Base-by-base conservation (phyloP, 306 rosid species). In the Castanea crenata region DNA sequence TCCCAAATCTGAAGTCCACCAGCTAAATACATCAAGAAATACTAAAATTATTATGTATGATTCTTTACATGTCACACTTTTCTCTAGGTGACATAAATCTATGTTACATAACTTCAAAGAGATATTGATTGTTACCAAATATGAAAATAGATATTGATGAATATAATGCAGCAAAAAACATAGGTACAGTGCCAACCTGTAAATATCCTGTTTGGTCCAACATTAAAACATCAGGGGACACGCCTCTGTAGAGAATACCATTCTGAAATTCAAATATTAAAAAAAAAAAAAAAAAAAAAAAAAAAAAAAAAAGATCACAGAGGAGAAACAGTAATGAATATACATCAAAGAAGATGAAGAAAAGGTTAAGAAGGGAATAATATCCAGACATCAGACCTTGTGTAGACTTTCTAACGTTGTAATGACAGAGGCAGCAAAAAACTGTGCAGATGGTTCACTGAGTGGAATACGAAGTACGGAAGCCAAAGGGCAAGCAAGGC, bases 161-260 rank as follows among this genome's bases (percentile, higher is more conserved):
- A 83, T 29, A 35, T 6, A 52, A 32, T 55, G 76, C 61, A 76
- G 74, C 27, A 46, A 34, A 74, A 71, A 35, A 55, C 8, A 69
- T 34, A 27, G 16, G 44, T 49, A 81, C 52, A 41, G 61, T 52
- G 41, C 74, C 4, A 73, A 95, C 98, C 98, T 95, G 98, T 73
- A 95, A 38, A 74, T 73, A 83, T 86, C 99, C 99, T 4, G 88
- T 82, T 81, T 88, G 96, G 83, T 93, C 91, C 85, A 95, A 85
- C 92, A 90, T 88, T 89, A 95, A 76, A 84, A 88, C 89, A 84
- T 91, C 96, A 72, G 89, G 94, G 68, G 97, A 95, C 75, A 95
- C 91, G 13, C 99, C 99, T 91, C 99, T 83, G 89, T 90, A 93
- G 82, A 95, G 97, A 85, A 95, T 85, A 83, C 89, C 93, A 79